Conservation (phyloP, 306 rosid genomes). For the Lathyrus oleraceus region DNA sequence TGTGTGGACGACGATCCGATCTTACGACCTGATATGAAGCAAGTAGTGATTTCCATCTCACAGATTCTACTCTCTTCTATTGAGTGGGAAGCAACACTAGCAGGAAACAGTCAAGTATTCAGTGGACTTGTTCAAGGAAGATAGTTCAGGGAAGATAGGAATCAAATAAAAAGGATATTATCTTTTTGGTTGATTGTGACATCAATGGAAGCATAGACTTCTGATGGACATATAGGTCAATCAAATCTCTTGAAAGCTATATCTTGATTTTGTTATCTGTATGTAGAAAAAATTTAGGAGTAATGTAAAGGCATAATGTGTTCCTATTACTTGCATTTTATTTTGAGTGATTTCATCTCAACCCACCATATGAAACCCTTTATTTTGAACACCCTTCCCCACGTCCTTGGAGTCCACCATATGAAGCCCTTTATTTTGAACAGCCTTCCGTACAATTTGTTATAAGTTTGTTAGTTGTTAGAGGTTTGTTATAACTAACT, state of each 20-base stretch:
- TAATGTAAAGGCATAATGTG: background rate
- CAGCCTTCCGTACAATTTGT: too few relatives aligned
- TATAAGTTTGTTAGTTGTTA: too few relatives aligned
- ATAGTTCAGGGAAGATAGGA: slow-evolving; percentile 86
- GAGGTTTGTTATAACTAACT: too few relatives aligned
- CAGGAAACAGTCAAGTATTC: slow-evolving; percentile 97
- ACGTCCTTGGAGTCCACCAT: too few relatives aligned
- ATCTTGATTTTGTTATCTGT: slow-evolving; percentile 28
- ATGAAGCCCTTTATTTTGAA: too few relatives aligned
- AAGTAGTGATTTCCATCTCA: slow-evolving; percentile 83
- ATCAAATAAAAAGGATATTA: background rate
- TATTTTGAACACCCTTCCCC: too few relatives aligned
- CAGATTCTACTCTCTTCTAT: slow-evolving; percentile 85
- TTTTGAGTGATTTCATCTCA: too few relatives aligned
- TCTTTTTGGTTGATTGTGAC: slow-evolving; percentile 20
- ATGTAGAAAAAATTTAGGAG: slow-evolving; percentile 39
- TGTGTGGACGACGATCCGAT: slow-evolving; percentile 96
- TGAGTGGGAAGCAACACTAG: slow-evolving; percentile 99
- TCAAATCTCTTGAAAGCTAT: slow-evolving; percentile 25
- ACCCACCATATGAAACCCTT: too few relatives aligned
- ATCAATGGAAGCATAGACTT: slow-evolving; percentile 28
- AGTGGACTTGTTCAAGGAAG: slow-evolving; percentile 99
- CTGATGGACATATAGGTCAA: slow-evolving; percentile 21
- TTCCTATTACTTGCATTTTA: background rate
- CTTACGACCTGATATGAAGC: slow-evolving; percentile 89